Base-by-base conservation (phyloP, 352 stramenopile genomes). In the Pythium chondricola region DNA sequence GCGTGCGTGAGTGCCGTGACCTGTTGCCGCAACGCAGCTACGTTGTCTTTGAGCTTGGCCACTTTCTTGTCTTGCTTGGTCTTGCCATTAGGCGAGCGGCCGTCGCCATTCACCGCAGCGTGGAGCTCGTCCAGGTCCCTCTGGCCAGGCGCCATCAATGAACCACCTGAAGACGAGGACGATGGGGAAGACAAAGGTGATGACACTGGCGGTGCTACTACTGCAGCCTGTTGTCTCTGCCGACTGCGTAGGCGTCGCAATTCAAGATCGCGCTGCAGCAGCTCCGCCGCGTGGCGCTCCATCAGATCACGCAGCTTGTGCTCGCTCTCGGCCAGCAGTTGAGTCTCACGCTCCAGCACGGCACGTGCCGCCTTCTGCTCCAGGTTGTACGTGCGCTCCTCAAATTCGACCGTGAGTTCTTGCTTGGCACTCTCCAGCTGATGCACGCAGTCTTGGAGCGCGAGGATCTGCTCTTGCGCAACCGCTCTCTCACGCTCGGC, bases 321-420 rank as follows among this genome's bases (percentile, higher is more conserved):
- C 14, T 83, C 71, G 56, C 66, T 52, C 29, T 83, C 67, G n/a
- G 53, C 40, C 13, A 64, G 52, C 1, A 85, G 24, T 20, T 64
- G 57, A 18, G 57, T 37, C 33, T 85, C 64, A 22, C 57, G 53
- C 40, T 67, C 55, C 2, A 65, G 21, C 6, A 82, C 29, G 17
- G 62, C 61, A 6, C 65, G 51, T 6, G 53, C 65, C 7, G 64
- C 17, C 13, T 45, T 43, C 40, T 77, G 48, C 24, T 85, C 62
- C 24, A 81, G 43, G 7, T 63, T 48, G 8, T 57, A 58, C n/a
- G 57, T 56, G 8, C 50, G 61, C 2, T 33, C 39, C 4, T 57
- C 17, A 6, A 48, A 43, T 21, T 63, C 48, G 6, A 61, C 44
- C 13, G 31, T 32, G 2, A 48, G 21, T 13, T 39, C 21, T 17